Evolutionary conservation across 2,329 filamentous ascomycete genomes (phyloP), one percentile per base, ranked within the genome.

Genomic region (Ceratocystis smalleyi): DNA sequence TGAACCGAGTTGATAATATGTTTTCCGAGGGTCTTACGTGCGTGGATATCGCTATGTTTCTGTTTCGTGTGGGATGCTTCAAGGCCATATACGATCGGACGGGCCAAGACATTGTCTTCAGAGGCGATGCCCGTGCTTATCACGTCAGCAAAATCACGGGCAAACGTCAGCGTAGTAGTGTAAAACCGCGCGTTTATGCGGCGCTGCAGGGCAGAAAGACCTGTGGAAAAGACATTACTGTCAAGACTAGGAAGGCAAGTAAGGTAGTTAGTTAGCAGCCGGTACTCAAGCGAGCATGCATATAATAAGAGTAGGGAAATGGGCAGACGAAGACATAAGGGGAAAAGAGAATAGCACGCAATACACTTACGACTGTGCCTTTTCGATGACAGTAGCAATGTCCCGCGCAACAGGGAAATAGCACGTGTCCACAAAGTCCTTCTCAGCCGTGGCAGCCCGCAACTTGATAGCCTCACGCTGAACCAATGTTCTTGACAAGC

Each of bases 321-420:
- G 32, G 3, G 32, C 10, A 35, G 35, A 40, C 10, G 35, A 40
- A 3, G 3, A 15, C 10, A 3, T 3, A 15, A 40, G 5, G 35
- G 3, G 12, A 1, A 10, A 22, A 51, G n/a, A 51, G 4, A 10
- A 49, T 7, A 47, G 15, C 12, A 65, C 22, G 3, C 8, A 64
- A 83, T 54, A 30, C 17, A 57, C 91, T 83, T 81, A 96, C 90
- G 78, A 78, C 71, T 88, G 80, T 8, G 90, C 90, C 74, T 87
- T 90, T 49, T 91, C 86, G 61, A 96, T 78, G 32, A 94, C 86
- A 3, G 89, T 87, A 71, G 81, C 81, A 24, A 99, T 80, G 61
- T 95, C 76, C 69, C 85, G 85, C 64, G 86, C 82, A 15, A 96
- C 83, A 0, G 94, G 94, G 69, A 97, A 96, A 75, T 97, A 99